Conservation (phyloP, 768 basidiomycete species). For the Naganishia antarctica region DNA sequence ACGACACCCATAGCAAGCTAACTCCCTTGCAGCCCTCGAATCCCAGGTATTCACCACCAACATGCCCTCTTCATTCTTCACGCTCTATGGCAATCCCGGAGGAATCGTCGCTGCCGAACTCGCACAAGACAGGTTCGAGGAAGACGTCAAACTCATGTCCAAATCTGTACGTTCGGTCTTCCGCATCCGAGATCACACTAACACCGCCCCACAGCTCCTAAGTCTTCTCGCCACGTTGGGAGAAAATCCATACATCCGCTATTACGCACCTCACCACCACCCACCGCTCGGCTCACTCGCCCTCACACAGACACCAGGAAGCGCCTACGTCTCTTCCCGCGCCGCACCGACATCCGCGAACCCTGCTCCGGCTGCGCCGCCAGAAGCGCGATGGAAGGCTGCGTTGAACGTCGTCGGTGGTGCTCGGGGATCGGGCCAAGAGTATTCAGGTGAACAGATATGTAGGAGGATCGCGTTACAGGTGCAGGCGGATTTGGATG, state of each 20-base stretch:
- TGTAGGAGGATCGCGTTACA: constrained; percentile 76
- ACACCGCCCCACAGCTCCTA: constrained; percentile 60
- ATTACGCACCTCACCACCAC: constrained; percentile 79
- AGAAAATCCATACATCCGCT: constrained; percentile 88
- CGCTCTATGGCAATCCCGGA: constrained; percentile 78
- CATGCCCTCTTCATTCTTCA: constrained; percentile 75
- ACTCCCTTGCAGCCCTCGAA: constrained; percentile 62
- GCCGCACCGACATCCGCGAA: constrained; percentile 7
- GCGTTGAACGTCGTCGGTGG: constrained; percentile 37
- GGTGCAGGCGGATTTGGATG: constrained; percentile 78
- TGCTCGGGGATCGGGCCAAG: constrained; percentile 27
- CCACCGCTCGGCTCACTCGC: constrained; percentile 78
- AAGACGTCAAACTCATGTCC: constrained; percentile 68
- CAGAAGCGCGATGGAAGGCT: constrained; percentile 41
- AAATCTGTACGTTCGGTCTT: constrained; percentile 30
- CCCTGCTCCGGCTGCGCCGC: constrained; percentile 29
- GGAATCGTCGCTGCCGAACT: constrained; percentile 61
- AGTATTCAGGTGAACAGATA: constrained; percentile 67
- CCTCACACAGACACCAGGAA: constrained; percentile 52
- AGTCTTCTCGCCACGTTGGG: constrained; percentile 84
- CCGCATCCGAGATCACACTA: no score
- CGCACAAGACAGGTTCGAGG: constrained; percentile 72
- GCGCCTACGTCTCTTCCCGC: background rate
- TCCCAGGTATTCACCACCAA: constrained; percentile 77
- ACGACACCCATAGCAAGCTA: background rate